Evolutionary conservation across 2,329 filamentous ascomycete species (phyloP).

Genomic region (Harringtonia lauricola): DNA sequence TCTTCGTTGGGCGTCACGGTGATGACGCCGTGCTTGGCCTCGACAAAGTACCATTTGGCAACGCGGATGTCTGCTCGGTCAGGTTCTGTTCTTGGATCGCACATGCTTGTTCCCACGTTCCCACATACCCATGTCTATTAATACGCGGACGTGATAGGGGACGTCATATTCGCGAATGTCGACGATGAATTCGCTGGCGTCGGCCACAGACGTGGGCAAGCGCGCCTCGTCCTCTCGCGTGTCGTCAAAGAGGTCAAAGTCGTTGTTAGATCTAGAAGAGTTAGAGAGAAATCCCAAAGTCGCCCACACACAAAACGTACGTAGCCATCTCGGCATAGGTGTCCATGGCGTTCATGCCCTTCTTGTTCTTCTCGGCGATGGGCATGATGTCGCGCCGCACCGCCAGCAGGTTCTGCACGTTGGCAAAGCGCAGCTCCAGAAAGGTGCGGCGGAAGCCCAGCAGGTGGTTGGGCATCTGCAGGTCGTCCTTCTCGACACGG

Average conservation of each 20-base stretch:
- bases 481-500: slow-evolving; percentile 81
- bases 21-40: slow-evolving; percentile 82
- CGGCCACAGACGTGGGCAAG: slow-evolving; percentile 62
- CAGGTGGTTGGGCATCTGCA: slow-evolving; percentile 91
- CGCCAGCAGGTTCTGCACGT: slow-evolving; percentile 76
- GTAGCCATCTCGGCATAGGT: slow-evolving; percentile 93
- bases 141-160: slow-evolving; percentile 96
- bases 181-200: slow-evolving; percentile 94
- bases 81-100: neutral
- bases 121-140: slow-evolving; percentile 73
- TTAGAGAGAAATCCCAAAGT: neutral
- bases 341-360: slow-evolving; percentile 93
- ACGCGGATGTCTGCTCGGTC: slow-evolving; percentile 67
- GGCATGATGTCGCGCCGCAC: slow-evolving; percentile 77
- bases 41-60: slow-evolving; percentile 93
- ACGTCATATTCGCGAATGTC: slow-evolving; percentile 99
- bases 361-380: slow-evolving; percentile 92
- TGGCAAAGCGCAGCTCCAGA: slow-evolving; percentile 75
- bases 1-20: slow-evolving; percentile 80
- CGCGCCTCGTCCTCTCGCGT: slow-evolving; percentile 70
- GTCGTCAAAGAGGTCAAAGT: slow-evolving; percentile 91
- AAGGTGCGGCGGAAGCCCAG: slow-evolving; percentile 85
- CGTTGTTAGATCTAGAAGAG: slow-evolving; percentile 33
- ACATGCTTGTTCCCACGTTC: too few relatives aligned
- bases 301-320: slow-evolving; percentile 35